Conservation (phyloP, 495 filamentous ascomycete genomes). For the Neurospora sp. region DNA sequence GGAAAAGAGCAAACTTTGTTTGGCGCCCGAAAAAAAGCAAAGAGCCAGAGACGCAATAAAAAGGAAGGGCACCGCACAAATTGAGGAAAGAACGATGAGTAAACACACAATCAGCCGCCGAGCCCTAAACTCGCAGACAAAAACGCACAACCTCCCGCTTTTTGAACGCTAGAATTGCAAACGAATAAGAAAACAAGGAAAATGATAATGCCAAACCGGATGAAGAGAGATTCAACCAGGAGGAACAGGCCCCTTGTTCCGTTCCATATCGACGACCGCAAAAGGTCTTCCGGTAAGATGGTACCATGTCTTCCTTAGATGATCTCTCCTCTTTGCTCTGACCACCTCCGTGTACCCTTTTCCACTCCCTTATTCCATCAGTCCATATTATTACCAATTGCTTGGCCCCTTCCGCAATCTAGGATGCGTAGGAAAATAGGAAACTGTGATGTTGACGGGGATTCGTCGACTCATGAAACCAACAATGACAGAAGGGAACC, state of each 20-base stretch:
- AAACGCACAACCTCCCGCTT: not conserved
- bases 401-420: not conserved
- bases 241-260: not conserved
- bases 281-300: not conserved
- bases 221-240: not conserved
- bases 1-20: conserved; percentile 1
- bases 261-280: not conserved
- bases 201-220: not conserved
- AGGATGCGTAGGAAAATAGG: not conserved
- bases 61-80: not conserved
- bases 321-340: not conserved
- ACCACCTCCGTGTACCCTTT: not conserved
- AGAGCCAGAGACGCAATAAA: not conserved
- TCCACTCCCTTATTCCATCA: not conserved
- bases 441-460: not conserved
- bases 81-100: not conserved
- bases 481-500: not conserved
- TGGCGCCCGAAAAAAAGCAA: not conserved
- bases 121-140: not conserved
- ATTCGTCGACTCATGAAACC: not conserved
- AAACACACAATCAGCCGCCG: not conserved
- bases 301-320: not conserved
- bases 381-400: not conserved
- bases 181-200: not conserved
- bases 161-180: not conserved